Evolutionary conservation across 805 yeast genomes (phyloP).

Genomic region (Zygotorulaspora danielsina): DNA sequence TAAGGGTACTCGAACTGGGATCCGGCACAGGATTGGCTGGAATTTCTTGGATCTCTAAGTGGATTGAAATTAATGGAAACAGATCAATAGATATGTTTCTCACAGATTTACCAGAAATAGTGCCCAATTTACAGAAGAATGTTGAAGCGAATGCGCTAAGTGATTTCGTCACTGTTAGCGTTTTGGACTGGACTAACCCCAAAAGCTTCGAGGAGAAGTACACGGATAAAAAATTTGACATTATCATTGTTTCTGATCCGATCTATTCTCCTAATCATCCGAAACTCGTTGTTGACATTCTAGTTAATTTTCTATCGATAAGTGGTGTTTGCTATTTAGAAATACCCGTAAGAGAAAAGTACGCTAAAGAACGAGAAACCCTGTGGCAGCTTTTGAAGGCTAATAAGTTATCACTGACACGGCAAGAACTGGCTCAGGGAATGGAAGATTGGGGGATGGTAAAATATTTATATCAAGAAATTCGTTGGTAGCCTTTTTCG

Average conservation of each 20-base stretch:
- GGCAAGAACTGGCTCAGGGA: slow-evolving; percentile 53
- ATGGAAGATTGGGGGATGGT: slow-evolving; percentile 82
- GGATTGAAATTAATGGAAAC: slow-evolving; percentile 37
- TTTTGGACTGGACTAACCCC: slow-evolving; percentile 78
- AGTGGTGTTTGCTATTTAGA: slow-evolving; percentile 52
- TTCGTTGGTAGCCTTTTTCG: slow-evolving; percentile 22
- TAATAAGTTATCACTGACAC: slow-evolving; percentile 26
- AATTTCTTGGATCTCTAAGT: slow-evolving; percentile 48
- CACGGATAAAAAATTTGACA: slow-evolving; percentile 41
- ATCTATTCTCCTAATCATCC: slow-evolving; percentile 85
- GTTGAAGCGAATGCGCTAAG: slow-evolving; percentile 46
- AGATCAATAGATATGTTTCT: slow-evolving; percentile 45
- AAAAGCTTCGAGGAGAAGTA: slow-evolving; percentile 33
- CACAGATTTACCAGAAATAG: slow-evolving; percentile 79
- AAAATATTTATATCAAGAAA: slow-evolving; percentile 44
- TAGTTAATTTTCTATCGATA: slow-evolving; percentile 47
- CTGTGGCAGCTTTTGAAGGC: slow-evolving; percentile 55
- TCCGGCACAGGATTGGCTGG: slow-evolving; percentile 94
- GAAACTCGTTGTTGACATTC: slow-evolving; percentile 58
- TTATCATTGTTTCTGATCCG: slow-evolving; percentile 80
- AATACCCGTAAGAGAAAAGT: slow-evolving; percentile 68
- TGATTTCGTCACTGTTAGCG: slow-evolving; percentile 39
- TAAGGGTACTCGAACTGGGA: slow-evolving; percentile 69
- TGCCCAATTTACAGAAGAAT: slow-evolving; percentile 61
- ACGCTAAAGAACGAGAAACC: slow-evolving; percentile 55